phyloP scores from a whole-genome alignment of 495 filamentous ascomycete species.

The Pyronema omphalodes region DNA sequence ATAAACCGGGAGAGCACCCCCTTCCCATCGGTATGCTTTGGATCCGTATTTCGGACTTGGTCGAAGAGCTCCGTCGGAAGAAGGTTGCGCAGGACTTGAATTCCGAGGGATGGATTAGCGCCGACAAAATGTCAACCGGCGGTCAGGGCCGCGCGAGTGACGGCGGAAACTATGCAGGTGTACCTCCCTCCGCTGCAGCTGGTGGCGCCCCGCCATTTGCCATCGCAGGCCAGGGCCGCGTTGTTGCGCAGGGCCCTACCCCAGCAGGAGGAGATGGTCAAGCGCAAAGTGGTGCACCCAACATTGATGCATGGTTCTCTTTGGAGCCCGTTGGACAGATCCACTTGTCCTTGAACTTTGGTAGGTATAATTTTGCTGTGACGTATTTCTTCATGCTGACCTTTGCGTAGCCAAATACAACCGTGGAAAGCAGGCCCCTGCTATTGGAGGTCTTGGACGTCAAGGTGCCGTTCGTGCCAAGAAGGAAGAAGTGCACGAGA shows the following conservation, averaged over 20 bases:
- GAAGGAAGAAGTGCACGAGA: slow-evolving; percentile 93
- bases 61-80: slow-evolving; percentile 91
- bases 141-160: slow-evolving; percentile 28
- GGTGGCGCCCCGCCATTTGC: slow-evolving; percentile 6
- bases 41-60: slow-evolving; percentile 92
- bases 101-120: slow-evolving; percentile 84
- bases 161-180: slow-evolving; percentile 3
- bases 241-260: slow-evolving; percentile 9
- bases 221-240: slow-evolving; percentile 12
- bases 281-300: slow-evolving; percentile 5
- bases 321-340: slow-evolving; percentile 86
- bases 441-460: slow-evolving; percentile 77
- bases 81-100: slow-evolving; percentile 91
- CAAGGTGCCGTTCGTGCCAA: slow-evolving; percentile 92
- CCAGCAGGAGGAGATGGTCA: slow-evolving; percentile 7
- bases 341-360: slow-evolving; percentile 70
- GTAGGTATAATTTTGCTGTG: slow-evolving; percentile 35
- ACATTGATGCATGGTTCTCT: slow-evolving; percentile 91
- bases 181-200: slow-evolving; percentile 11
- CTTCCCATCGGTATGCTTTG: slow-evolving; percentile 89
- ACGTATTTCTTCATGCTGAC: slow-evolving; percentile 25
- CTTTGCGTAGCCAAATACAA: slow-evolving; percentile 40
- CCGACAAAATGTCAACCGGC: slow-evolving; percentile 53
- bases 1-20: slow-evolving; percentile 75
- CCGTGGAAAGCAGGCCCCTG: slow-evolving; percentile 52